Conservation (phyloP, 495 filamentous ascomycete species). For the Aspergillus panamensis region DNA sequence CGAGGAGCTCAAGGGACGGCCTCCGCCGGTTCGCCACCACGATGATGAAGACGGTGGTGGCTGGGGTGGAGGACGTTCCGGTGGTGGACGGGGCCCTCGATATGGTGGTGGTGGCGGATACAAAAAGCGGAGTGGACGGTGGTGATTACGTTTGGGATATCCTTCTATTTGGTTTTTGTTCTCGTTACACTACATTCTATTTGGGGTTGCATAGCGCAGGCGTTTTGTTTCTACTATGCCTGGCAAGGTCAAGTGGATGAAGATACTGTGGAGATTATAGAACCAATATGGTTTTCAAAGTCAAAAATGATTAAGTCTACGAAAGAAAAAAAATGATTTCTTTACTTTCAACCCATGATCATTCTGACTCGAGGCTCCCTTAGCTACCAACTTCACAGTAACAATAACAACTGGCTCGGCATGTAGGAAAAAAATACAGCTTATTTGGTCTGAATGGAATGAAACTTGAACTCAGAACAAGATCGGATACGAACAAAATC, state of each 20-base stretch:
- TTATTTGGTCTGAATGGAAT: too few relatives aligned
- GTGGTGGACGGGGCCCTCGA: slow-evolving; percentile 32
- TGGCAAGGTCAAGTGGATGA: slow-evolving; percentile 19
- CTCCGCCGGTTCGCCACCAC: slow-evolving; percentile 54
- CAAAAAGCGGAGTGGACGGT: slow-evolving; percentile 41
- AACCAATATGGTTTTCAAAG: slow-evolving; percentile 8
- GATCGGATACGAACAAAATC: neutral
- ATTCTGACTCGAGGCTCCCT: neutral
- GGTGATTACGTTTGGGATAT: slow-evolving; percentile 25
- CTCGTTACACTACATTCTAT: slow-evolving; percentile 19
- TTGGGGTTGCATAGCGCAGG: slow-evolving; percentile 47
- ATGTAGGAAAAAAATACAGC: too few relatives aligned
- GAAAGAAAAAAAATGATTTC: neutral
- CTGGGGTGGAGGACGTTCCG: slow-evolving; percentile 49
- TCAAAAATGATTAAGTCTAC: neutral
- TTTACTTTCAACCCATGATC: neutral
- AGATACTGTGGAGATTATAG: slow-evolving; percentile 21
- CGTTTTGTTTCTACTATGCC: slow-evolving; percentile 33
- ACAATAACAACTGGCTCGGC: too few relatives aligned
- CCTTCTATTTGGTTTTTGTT: slow-evolving; percentile 20
- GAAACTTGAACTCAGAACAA: neutral
- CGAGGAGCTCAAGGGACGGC: slow-evolving; percentile 75
- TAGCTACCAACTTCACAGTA: too few relatives aligned
- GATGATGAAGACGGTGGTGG: slow-evolving; percentile 53
- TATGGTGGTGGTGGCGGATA: slow-evolving; percentile 44